Conservation (phyloP, 108 stramenopile species). For the Mediolabrus comicus region DNA sequence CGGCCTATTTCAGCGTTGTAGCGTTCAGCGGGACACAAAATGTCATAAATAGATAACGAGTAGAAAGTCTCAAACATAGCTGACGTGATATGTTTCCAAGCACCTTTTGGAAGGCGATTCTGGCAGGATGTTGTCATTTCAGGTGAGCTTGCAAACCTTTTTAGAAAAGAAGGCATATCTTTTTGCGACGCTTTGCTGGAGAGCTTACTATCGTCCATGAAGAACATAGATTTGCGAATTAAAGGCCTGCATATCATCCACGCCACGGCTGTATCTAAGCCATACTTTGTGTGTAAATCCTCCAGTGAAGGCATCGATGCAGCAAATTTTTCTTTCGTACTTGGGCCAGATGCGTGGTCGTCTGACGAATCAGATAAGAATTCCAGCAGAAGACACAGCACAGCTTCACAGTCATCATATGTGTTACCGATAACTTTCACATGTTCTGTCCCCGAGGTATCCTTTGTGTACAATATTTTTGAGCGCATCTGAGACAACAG, state of each 20-base stretch:
- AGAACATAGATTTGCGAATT: slow-evolving; percentile 46
- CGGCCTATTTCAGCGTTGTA: slow-evolving; percentile 68
- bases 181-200: slow-evolving; percentile 14
- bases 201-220: slow-evolving; percentile 34
- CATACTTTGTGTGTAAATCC: slow-evolving; percentile 50
- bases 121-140: slow-evolving; percentile 24
- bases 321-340: slow-evolving; percentile 53
- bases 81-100: slow-evolving; percentile 54
- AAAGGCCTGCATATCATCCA: slow-evolving; percentile 79
- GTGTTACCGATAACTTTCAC: slow-evolving; percentile 82
- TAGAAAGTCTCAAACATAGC: slow-evolving; percentile 76
- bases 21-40: slow-evolving; percentile 64
- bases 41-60: slow-evolving; percentile 66
- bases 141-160: slow-evolving; percentile 17
- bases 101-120: slow-evolving; percentile 42
- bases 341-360: slow-evolving; percentile 24
- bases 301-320: slow-evolving; percentile 59
- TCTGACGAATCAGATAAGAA: slow-evolving; percentile 63
- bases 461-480: slow-evolving; percentile 58
- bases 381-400: slow-evolving; percentile 72
- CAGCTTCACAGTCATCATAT: slow-evolving; percentile 74
- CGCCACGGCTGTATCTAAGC: slow-evolving; percentile 56
- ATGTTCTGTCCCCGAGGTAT: slow-evolving; percentile 49
- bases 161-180: slow-evolving; percentile 25
- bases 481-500: slow-evolving; percentile 72